Evolutionary conservation across 768 basidiomycete species (phyloP).

Genomic region (Suillus placidus): DNA sequence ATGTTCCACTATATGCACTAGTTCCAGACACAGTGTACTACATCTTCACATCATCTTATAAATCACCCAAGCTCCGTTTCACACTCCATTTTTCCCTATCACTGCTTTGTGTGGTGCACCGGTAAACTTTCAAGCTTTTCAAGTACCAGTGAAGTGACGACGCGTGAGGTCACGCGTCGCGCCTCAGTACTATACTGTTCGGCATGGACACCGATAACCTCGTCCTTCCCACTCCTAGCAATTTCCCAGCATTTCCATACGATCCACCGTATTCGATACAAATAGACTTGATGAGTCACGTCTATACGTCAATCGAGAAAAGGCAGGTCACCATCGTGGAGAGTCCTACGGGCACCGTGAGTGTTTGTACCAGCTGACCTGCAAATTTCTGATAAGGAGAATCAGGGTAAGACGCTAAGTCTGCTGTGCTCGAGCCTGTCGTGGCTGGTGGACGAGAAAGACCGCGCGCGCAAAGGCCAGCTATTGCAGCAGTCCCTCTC

Average conservation of each 20-base stretch:
- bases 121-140: neutral
- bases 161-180: slow-evolving; percentile 20
- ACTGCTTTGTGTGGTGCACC: neutral
- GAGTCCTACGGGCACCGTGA: slow-evolving; percentile 87
- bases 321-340: slow-evolving; percentile 80
- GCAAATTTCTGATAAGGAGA: neutral
- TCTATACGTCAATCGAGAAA: slow-evolving; percentile 80
- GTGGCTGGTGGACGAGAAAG: slow-evolving; percentile 73
- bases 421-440: slow-evolving; percentile 75
- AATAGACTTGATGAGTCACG: slow-evolving; percentile 81
- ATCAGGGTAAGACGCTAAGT: slow-evolving; percentile 84
- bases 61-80: slow-evolving; percentile 16
- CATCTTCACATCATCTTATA: slow-evolving; percentile 26
- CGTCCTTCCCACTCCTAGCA: slow-evolving; percentile 59
- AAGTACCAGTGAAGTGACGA: neutral
- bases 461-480: slow-evolving; percentile 69
- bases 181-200: slow-evolving; percentile 2
- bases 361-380: slow-evolving; percentile 20
- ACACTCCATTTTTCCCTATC: neutral
- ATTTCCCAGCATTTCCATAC: slow-evolving; percentile 85
- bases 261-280: slow-evolving; percentile 84
- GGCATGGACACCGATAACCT: slow-evolving; percentile 24
- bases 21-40: slow-evolving; percentile 26
- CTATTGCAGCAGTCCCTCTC: slow-evolving; percentile 38
- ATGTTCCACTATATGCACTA: slow-evolving; percentile 27